phyloP scores from a whole-genome alignment of 169 alveolate genomes.

The Perkinsus marinus region DNA sequence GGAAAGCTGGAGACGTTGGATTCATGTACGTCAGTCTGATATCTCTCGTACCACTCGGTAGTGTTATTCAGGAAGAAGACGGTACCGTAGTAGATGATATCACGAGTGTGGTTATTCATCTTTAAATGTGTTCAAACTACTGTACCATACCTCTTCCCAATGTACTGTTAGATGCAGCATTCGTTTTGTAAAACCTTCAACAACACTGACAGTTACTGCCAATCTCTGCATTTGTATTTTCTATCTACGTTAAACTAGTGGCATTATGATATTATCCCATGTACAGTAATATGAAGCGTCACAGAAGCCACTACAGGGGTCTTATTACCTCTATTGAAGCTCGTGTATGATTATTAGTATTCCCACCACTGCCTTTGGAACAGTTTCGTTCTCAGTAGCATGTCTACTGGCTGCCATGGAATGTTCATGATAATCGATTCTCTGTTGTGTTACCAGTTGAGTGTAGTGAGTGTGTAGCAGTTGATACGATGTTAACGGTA shows the following conservation, averaged over 20 bases:
- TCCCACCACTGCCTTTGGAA: no score
- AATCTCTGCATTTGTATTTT: neutral
- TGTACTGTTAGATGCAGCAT: neutral
- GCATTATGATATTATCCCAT: neutral
- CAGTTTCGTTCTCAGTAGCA: neutral
- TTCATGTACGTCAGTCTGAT: conserved; percentile 13
- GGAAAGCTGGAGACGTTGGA: conserved; percentile 56
- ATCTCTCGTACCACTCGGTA: neutral
- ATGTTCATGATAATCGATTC: neutral
- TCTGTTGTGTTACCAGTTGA: neutral
- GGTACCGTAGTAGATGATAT: neutral
- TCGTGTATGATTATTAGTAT: neutral
- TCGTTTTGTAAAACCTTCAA: neutral
- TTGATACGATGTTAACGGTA: neutral
- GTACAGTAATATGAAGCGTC: neutral
- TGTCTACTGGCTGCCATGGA: neutral
- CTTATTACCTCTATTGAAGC: neutral
- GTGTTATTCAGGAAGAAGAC: neutral
- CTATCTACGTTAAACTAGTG: no score
- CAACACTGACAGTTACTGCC: neutral
- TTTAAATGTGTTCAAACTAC: neutral
- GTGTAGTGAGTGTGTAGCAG: neutral
- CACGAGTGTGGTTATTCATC: neutral
- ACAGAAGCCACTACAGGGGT: no score
- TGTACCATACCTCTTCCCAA: neutral